Percentiles rank a stretch among this genome's conserved stretches.
phyloP scores from a whole-genome alignment of 1,284 basidiomycete genomes.

The Cutaneotrichosporon dermatis region DNA sequence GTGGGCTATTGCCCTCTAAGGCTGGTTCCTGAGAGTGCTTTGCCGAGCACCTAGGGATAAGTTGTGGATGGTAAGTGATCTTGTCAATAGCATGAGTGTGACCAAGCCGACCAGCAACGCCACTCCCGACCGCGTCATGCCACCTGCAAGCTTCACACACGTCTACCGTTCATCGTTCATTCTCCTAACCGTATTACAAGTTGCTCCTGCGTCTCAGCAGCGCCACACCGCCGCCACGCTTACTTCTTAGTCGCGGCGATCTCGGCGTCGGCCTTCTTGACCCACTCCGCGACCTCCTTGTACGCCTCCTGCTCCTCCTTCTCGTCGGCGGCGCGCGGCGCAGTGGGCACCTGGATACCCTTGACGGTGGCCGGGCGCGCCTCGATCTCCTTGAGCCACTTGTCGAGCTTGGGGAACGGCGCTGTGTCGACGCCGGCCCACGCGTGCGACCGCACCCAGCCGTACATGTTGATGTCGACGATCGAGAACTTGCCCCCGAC shows the following conservation, averaged over 20 bases:
- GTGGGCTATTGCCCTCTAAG: too few species aligned
- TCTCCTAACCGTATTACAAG: too few species aligned
- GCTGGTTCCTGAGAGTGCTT: too few species aligned
- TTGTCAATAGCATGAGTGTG: too few species aligned
- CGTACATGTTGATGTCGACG: slow-evolving; percentile 49
- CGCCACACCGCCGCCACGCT: background rate
- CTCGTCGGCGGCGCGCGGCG: slow-evolving; percentile 16
- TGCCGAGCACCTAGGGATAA: too few species aligned
- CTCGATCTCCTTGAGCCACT: slow-evolving; percentile 52
- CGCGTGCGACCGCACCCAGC: slow-evolving; percentile 55
- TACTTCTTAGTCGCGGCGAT: slow-evolving; percentile 19
- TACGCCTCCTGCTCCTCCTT: slow-evolving; percentile 23
- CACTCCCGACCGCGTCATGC: too few species aligned
- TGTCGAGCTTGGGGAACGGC: slow-evolving; percentile 59
- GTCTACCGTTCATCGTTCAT: too few species aligned
- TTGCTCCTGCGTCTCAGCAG: background rate
- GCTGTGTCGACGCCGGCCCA: slow-evolving; percentile 56
- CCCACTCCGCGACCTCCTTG: slow-evolving; percentile 23
- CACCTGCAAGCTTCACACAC: too few species aligned
- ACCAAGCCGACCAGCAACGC: too few species aligned
- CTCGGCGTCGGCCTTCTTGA: slow-evolving; percentile 29
- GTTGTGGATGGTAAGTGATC: too few species aligned
- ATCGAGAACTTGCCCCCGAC: slow-evolving; percentile 65
- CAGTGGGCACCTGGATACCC: slow-evolving; percentile 44
- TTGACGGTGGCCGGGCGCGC: slow-evolving; percentile 50